Conservation (phyloP, 2,329 filamentous ascomycete genomes). For the Sordariomycetes sp. region DNA sequence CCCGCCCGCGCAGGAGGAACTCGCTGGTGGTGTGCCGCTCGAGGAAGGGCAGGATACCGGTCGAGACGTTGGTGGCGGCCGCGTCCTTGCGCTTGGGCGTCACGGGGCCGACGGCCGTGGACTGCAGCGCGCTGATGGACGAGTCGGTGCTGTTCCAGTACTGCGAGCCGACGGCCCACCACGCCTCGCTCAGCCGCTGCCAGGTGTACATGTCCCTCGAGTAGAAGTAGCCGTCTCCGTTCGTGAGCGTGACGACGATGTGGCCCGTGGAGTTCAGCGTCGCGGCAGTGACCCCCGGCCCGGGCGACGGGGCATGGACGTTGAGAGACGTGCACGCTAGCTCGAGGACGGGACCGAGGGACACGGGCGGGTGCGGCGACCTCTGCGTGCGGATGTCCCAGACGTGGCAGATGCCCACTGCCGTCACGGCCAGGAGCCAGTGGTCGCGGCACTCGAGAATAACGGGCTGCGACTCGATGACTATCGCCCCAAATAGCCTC, state of each 20-base stretch:
- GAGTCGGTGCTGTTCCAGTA: constrained; percentile 99
- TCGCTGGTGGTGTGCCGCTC: constrained; percentile 94
- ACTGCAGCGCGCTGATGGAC: constrained; percentile 69
- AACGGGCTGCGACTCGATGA: constrained; percentile 86
- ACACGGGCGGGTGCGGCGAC: constrained; percentile 81
- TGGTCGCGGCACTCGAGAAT: constrained; percentile 84
- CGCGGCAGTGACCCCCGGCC: constrained; percentile 80
- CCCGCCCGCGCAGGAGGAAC: constrained; percentile 80
- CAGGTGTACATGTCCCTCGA: constrained; percentile 76
- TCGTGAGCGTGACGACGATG: constrained; percentile 81
- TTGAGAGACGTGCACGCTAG: constrained; percentile 72
- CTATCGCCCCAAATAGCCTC: constrained; percentile 70
- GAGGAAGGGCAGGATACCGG: constrained; percentile 84
- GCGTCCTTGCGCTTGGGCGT: constrained; percentile 19
- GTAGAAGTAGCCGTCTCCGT: constrained; percentile 91
- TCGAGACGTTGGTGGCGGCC: constrained; percentile 59
- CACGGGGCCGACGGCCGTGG: constrained; percentile 53
- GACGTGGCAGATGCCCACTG: constrained; percentile 80
- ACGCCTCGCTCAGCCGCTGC: constrained; percentile 92
- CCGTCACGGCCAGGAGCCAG: constrained; percentile 84
- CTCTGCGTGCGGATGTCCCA: constrained; percentile 83
- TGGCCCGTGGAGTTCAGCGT: constrained; percentile 81
- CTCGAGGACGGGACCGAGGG: constrained; percentile 79
- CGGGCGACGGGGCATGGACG: constrained; percentile 62
- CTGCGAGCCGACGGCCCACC: constrained; percentile 96